Conservation (phyloP, 345 rosid species). For the Acer yangbiense region DNA sequence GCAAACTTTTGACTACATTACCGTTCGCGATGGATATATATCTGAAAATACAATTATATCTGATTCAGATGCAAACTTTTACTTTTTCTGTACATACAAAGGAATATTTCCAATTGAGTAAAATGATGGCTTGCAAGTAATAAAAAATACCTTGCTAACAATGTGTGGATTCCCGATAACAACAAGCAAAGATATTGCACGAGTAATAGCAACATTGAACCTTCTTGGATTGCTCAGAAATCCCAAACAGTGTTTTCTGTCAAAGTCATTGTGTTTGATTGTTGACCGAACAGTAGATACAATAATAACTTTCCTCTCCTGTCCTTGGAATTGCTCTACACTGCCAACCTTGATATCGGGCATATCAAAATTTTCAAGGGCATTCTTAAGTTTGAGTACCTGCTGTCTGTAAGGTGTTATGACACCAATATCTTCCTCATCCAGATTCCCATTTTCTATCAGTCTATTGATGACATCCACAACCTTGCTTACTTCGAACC, state of each 20-base stretch:
- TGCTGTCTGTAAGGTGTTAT: slow-evolving; percentile 95
- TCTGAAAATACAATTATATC: neutral
- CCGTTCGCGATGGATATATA: neutral
- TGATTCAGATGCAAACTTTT: neutral
- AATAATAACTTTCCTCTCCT: slow-evolving; percentile 76
- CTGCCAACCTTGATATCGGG: slow-evolving; percentile 81
- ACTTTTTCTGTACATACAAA: neutral
- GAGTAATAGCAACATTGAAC: slow-evolving; percentile 87
- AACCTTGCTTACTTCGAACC: slow-evolving; percentile 88
- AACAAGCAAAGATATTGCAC: slow-evolving; percentile 75
- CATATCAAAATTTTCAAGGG: slow-evolving; percentile 64
- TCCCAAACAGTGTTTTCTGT: slow-evolving; percentile 66
- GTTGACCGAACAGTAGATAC: slow-evolving; percentile 92
- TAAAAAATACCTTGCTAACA: slow-evolving; percentile 58
- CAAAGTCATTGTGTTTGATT: slow-evolving; percentile 74
- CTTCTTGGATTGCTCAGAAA: slow-evolving; percentile 86
- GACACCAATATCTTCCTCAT: slow-evolving; percentile 72
- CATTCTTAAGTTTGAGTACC: slow-evolving; percentile 71
- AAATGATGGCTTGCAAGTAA: neutral
- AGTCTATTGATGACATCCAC: slow-evolving; percentile 61
- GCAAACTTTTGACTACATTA: neutral
- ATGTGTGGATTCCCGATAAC: slow-evolving; percentile 87
- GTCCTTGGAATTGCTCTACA: slow-evolving; percentile 98
- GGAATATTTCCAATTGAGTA: neutral
- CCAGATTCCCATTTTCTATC: slow-evolving; percentile 43